These are phyloP conservation scores for Mycocentrospora acerina DNA, from an alignment of 2,329 filamentous ascomycete species.

Conservation along the genomic window DNA sequence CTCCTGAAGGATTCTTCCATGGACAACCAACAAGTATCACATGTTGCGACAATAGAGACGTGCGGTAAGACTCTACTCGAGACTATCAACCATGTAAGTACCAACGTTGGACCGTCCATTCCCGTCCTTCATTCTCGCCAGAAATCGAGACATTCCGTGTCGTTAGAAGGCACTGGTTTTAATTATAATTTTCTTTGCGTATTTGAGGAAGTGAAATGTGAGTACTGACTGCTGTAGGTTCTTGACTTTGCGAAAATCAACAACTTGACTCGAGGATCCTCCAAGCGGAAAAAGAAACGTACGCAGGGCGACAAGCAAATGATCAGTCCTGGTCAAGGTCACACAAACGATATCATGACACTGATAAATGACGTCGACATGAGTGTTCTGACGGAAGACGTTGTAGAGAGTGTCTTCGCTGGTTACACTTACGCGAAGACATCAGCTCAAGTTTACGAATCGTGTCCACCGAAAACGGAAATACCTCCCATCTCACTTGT, in stretches of 20 bases:
- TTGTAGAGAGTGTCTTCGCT: constrained; percentile 41
- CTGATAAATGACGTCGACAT: constrained; percentile 40
- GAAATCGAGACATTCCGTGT: too few species aligned
- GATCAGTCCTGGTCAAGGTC: constrained; percentile 31
- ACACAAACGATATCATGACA: constrained; percentile 39
- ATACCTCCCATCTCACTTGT: constrained; percentile 31
- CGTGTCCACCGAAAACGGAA: constrained; percentile 15
- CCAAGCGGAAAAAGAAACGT: constrained; percentile 34
- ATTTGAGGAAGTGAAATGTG: too few species aligned
- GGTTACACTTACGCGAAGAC: constrained; percentile 38
- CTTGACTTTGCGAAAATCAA: constrained; percentile 47
- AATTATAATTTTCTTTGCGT: too few species aligned
- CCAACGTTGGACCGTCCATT: not conserved
- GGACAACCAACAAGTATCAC: constrained; percentile 44
- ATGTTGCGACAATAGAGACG: constrained; percentile 40
- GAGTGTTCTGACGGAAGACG: constrained; percentile 38
- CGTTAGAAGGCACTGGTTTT: too few species aligned
- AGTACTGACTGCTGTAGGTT: constrained; percentile 28
- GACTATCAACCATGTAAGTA: constrained; percentile 44
- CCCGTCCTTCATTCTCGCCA: too few species aligned
- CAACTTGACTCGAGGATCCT: constrained; percentile 33
- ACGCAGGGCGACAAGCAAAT: constrained; percentile 31
- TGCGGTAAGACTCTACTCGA: constrained; percentile 45
- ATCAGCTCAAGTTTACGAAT: constrained; percentile 27
- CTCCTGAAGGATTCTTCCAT: constrained; percentile 35